Conservation (phyloP, 768 basidiomycete genomes). For the Exidia glandulosa region DNA sequence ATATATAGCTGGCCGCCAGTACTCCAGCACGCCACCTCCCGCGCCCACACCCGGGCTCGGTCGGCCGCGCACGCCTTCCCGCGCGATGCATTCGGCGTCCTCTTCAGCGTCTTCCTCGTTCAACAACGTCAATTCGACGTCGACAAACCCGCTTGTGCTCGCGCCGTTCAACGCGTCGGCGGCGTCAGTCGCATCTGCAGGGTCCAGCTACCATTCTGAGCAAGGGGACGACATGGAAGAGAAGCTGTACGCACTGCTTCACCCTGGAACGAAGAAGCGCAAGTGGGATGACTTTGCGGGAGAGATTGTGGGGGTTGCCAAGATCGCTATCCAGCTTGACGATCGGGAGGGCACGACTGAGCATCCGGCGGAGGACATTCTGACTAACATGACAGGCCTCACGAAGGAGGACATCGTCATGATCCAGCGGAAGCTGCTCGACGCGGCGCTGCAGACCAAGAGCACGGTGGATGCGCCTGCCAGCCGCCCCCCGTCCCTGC, state of each 20-base stretch:
- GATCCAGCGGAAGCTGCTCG: slow-evolving; percentile 70
- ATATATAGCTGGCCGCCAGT: slow-evolving; percentile 39
- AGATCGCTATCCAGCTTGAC: background rate
- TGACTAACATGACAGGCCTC: slow-evolving; percentile 48
- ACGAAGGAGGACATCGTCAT: slow-evolving; percentile 56
- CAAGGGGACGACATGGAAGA: slow-evolving; percentile 50
- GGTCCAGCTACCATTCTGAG: slow-evolving; percentile 81
- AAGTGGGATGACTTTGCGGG: background rate
- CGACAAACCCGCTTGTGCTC: slow-evolving; percentile 41
- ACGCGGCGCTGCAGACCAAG: slow-evolving; percentile 46
- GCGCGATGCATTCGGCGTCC: slow-evolving; percentile 38
- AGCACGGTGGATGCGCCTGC: slow-evolving; percentile 46
- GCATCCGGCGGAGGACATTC: slow-evolving; percentile 58
- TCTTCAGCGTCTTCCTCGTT: slow-evolving; percentile 45
- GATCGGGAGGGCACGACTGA: slow-evolving; percentile 28
- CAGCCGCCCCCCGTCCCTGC: slow-evolving; percentile 51
- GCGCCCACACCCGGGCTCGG: background rate
- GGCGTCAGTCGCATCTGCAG: slow-evolving; percentile 67
- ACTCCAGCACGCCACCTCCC: background rate
- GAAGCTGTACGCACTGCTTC: slow-evolving; percentile 37
- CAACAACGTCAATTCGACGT: slow-evolving; percentile 25
- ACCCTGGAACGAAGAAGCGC: background rate
- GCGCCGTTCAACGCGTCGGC: slow-evolving; percentile 68
- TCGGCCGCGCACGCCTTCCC: slow-evolving; percentile 53
- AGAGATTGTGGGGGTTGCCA: background rate